A percentile compares a stretch with the other conserved stretches of the same genome.
Evolutionary conservation across 2,329 filamentous ascomycete species (phyloP).

Genomic region (Aquanectria penicillioides): DNA sequence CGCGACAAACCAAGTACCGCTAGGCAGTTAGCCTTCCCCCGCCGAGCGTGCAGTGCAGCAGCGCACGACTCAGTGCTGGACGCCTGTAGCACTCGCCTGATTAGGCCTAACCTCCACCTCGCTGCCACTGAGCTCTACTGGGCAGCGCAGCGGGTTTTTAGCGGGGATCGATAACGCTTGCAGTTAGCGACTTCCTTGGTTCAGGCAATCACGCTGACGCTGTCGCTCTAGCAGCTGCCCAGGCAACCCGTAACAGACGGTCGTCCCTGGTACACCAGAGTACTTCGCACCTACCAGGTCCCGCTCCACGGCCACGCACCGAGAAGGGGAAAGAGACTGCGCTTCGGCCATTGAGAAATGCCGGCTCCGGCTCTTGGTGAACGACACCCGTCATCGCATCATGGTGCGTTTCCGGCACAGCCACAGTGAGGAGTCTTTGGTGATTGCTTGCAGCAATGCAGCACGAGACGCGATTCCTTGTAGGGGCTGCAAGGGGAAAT

Average conservation of each 20-base stretch:
- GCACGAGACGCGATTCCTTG: background rate
- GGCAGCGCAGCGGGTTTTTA: background rate
- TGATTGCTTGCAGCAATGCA: background rate
- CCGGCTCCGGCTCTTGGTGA: background rate
- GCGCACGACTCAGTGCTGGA: constrained; percentile 13
- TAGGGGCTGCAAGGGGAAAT: too few species aligned
- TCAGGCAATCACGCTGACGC: constrained; percentile 1
- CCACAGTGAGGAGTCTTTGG: background rate
- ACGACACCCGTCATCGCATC: background rate
- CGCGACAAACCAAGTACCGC: background rate
- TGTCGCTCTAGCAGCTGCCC: background rate
- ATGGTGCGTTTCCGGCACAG: background rate
- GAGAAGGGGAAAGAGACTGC: too few species aligned
- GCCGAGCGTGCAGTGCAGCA: background rate
- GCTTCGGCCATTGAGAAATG: constrained; percentile 7
- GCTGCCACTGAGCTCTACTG: constrained; percentile 4
- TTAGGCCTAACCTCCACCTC: constrained; percentile 11
- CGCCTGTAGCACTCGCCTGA: constrained; percentile 16
- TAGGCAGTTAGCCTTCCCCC: background rate
- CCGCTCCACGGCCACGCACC: too few species aligned
- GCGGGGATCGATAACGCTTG: constrained; percentile 19
- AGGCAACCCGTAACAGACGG: constrained; percentile 14
- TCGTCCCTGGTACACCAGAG: background rate
- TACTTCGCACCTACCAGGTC: too few species aligned
- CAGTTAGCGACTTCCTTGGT: constrained; percentile 1